Base-by-base conservation (phyloP, 768 basidiomycete species). In the Phanerochaete carnosa region DNA sequence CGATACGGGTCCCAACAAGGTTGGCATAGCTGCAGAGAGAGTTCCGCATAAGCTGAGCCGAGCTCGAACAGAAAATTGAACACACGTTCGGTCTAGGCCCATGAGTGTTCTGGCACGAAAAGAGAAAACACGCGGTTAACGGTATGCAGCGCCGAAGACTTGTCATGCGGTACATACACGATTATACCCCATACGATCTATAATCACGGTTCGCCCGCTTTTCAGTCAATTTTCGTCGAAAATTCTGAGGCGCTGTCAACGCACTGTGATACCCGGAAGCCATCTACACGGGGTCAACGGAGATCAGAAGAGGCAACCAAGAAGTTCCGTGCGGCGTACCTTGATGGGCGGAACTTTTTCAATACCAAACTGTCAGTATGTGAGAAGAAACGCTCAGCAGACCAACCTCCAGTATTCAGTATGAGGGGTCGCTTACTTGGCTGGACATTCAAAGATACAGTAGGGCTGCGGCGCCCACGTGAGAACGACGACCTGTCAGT, bases 371-470 rank as follows among this genome's bases (percentile, higher is more conserved):
- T 73, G 63, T 22, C 46, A 23, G 29, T 19, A 19, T 43, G 39
- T 8, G 39, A 43, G 19, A 19, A 4, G 11, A 8, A 19, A 23
- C 23, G 39, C 32, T 49, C 47, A 25, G 25, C 12, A 46, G 22
- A 49, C 46, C 4, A 16, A 8, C 11, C 6, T 32, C 16, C 19
- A 19, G 30, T 4, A 52, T 3, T 32, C 4, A n/a, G 23, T 23
- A 22, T 26, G 23, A 45, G 8, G 16, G n/a, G n/a, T n/a, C n/a
- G 22, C 78, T 30, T 62, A 88, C 86, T 90, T 91, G 26, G 85
- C 80, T 0, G 87, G 88, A 61, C 83, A 86, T 73, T 89, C 88
- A 58, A 87, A 86, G 1, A 83, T 74, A 67, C 85, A 85, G 64
- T 83, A 84, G 4, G 81, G 83, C 84, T 82, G 26, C 22, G 9